Percentiles rank a stretch among this genome's conserved stretches.
Evolutionary conservation across 2,329 filamentous ascomycete genomes (phyloP).

Genomic region (Truncatella angustata): DNA sequence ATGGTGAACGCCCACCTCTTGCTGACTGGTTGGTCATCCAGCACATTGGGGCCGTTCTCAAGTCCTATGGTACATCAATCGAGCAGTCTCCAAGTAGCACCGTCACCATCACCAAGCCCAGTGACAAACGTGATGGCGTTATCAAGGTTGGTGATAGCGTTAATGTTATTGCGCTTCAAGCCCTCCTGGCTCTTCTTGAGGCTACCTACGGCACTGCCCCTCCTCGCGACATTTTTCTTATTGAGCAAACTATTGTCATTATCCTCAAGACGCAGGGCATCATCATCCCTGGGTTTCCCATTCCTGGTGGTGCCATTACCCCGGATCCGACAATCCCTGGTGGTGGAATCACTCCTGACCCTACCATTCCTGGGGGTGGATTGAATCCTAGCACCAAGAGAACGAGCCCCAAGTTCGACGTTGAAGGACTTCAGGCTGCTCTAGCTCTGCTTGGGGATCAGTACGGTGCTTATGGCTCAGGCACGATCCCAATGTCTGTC

Average conservation of each 20-base stretch:
- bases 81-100: constrained; percentile 9
- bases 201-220: constrained; percentile 20
- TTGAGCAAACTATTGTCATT: constrained; percentile 24
- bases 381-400: constrained; percentile 13
- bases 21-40: constrained; percentile 19
- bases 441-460: constrained; percentile 18
- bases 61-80: constrained; percentile 16
- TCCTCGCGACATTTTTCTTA: constrained; percentile 22
- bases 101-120: background rate
- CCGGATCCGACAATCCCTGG: constrained; percentile 26
- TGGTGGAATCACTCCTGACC: constrained; percentile 24
- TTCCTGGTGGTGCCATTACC: constrained; percentile 29
- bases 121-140: constrained; percentile 15
- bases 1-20: constrained; percentile 14
- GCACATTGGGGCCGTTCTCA: constrained; percentile 18
- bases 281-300: constrained; percentile 6
- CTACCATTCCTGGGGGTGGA: constrained; percentile 10
- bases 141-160: constrained; percentile 17
- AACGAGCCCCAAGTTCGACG: constrained; percentile 2
- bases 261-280: constrained; percentile 15
- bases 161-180: constrained; percentile 21
- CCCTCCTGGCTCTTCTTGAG: constrained; percentile 18
- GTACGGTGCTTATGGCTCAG: constrained; percentile 20
- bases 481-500: constrained; percentile 18
- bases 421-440: constrained; percentile 17